Conservation (phyloP, 805 yeast genomes). For the Myxozyma vanderwaltii region DNA sequence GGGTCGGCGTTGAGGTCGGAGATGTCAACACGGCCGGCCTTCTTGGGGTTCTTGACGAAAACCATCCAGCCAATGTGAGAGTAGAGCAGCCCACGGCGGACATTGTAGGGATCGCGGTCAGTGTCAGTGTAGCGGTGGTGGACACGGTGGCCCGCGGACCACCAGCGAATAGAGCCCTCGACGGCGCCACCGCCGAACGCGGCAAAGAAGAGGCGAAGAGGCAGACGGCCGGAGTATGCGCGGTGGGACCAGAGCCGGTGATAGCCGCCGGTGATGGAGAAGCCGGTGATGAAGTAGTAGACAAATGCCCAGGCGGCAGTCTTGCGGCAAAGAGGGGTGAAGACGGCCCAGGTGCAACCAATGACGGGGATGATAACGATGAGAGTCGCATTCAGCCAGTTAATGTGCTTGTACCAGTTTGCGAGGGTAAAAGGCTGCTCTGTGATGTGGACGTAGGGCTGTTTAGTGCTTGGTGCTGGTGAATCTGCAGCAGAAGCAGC, state of each 20-base stretch:
- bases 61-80: constrained; percentile 90
- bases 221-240: constrained; percentile 51
- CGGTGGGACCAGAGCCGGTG: constrained; percentile 76
- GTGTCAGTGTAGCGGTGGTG: constrained; percentile 90
- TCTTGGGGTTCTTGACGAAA: constrained; percentile 63
- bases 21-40: constrained; percentile 66
- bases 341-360: constrained; percentile 50
- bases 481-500: too few relatives aligned
- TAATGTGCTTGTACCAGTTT: constrained; percentile 72
- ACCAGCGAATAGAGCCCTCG: constrained; percentile 72
- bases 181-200: constrained; percentile 72
- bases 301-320: constrained; percentile 58
- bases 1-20: constrained; percentile 63
- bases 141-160: constrained; percentile 83
- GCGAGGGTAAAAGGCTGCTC: constrained; percentile 74
- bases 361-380: constrained; percentile 58
- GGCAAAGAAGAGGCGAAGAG: constrained; percentile 55
- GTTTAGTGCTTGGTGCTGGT: constrained; percentile 12
- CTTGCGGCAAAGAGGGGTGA: constrained; percentile 50
- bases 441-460: constrained; percentile 52
- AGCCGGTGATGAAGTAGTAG: constrained; percentile 61
- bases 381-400: constrained; percentile 68
- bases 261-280: constrained; percentile 77
- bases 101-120: constrained; percentile 84
- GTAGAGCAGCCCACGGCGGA: constrained; percentile 76